These are phyloP conservation scores for Diutina sp. DNA, from an alignment of 1,139 yeast species.

Conservation along the genomic window DNA sequence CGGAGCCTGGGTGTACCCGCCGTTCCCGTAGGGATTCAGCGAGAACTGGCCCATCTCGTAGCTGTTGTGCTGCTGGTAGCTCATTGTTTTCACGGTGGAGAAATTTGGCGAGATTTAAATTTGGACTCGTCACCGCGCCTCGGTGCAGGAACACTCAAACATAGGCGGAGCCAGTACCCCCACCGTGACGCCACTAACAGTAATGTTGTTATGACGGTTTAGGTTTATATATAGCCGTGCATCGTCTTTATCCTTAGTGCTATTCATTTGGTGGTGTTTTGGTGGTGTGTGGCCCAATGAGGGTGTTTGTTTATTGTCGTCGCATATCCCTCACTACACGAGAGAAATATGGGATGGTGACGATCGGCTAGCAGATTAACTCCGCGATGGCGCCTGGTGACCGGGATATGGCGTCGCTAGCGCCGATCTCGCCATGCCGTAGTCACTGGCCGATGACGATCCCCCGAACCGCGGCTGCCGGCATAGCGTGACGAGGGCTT, in stretches of 20 bases:
- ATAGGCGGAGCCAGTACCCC: too few relatives aligned
- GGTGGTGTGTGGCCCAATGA: too few relatives aligned
- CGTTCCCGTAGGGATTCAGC: neutral
- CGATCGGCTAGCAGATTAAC: neutral
- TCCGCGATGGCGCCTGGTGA: neutral
- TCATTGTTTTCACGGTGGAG: constrained; percentile 1
- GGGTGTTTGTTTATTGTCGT: too few relatives aligned
- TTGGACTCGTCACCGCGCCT: neutral
- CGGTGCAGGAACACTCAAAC: neutral
- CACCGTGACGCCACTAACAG: too few relatives aligned
- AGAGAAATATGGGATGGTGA: too few relatives aligned
- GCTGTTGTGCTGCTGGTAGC: constrained; percentile 1
- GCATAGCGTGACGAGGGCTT: neutral
- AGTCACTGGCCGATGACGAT: too few relatives aligned
- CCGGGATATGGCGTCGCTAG: neutral
- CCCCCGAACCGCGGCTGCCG: neutral
- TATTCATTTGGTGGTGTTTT: too few relatives aligned
- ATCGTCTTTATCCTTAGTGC: too few relatives aligned
- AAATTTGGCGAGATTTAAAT: constrained; percentile 1
- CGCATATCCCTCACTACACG: too few relatives aligned
- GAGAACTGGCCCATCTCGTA: constrained; percentile 1
- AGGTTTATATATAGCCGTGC: too few relatives aligned
- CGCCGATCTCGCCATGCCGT: too few relatives aligned
- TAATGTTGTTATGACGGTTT: too few relatives aligned
- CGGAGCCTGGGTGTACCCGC: neutral